Evolutionary conservation across 176 grass and related monocot genomes (phyloP), one percentile per base, ranked within the genome.

Genomic region (Melocanna baccifera): DNA sequence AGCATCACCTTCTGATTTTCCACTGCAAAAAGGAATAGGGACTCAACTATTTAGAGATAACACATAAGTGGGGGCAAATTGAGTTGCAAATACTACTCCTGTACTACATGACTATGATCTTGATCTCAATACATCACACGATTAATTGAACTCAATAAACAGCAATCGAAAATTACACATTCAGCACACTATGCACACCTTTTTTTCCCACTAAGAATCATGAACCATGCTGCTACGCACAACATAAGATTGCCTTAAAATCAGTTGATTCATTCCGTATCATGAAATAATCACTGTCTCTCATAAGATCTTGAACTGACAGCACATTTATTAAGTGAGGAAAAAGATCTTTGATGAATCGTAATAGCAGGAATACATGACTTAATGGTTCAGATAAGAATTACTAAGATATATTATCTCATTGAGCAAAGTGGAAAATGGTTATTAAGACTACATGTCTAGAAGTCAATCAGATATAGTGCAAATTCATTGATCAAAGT

Each of bases 1-100:
- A 96, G 71, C 94, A 96, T 96, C 65, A 93, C 89, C 72, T 96
- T 96, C 62, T 87, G 89, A 67, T 91, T 85, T 29, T 93, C 94
- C 88, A 96, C 93, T 96, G 78, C 46, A 73, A 70, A n/a, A 83
- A 66, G 1, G 3, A 23, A 64, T 29, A 36, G 13, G 22, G 53
- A 61, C 7, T 42, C 34, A 8, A 57, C 25, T 77, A 62, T 28
- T 62, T 77, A 30, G 25, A 20, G 28, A 61, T 0, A 61, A 58
- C 47, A 48, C 18, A 20, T 45, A 3, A 51, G n/a, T 1, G 22
- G 42, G 36, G 39, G 37, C 18, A 68, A 22, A 55, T 8, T 8
- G 18, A 55, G 52, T 7, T 0, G 19, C 2, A 65, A 32, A 66
- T 19, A 19, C 52, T 19, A 67, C 1, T 69, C 4, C 7, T 18